Evolutionary conservation across 371 early-diverging fungal genomes (phyloP), one percentile per base, ranked within the genome.

Genomic region (Mucor piriformis): DNA sequence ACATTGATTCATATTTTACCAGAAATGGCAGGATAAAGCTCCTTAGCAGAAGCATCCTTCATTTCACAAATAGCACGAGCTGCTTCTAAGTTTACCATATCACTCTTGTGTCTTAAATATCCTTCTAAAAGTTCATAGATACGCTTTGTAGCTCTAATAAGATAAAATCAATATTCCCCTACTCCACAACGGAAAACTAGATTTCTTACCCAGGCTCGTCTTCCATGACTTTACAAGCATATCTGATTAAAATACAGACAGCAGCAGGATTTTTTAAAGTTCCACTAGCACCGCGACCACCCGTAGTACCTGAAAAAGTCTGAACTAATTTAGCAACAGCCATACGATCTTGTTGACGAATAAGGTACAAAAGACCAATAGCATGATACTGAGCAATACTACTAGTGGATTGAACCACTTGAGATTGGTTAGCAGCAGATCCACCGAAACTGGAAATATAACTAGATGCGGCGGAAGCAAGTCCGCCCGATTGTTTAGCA

Each of bases 11-110:
- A 21, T 3, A 8, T 20, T 18, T 54, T 54, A 52, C 54, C 54
- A 38, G 91, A 86, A 38, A 98, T 92, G 10, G 97, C 97, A 3
- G 95, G 91, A 76, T 92, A 90, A 29, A 98, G 77, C 67, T 95
- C 93, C 72, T 93, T 92, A 50, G 77, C 70, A 3, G 91, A 88
- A 1, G 92, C 91, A 56, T 91, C 90, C 33, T 80, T 80, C 73
- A 97, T 86, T 52, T 91, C 87, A 75, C 96, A 97, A 67, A 96
- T 94, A 5, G 97, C 97, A 53, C 95, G 92, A 32, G 98, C 97
- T n/a, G 98, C 97, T 76, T 97, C 99, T 57, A 94, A 83, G 50
- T 92, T 92, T 51, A 99, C 98, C 93, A 98, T 95, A 63, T 99
- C 97, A 64, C 91, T 92, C 76, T 93, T 90, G 75, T 97, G 95